phyloP scores from a whole-genome alignment of 164 flowering plant species.

The Vitis amurensis region DNA sequence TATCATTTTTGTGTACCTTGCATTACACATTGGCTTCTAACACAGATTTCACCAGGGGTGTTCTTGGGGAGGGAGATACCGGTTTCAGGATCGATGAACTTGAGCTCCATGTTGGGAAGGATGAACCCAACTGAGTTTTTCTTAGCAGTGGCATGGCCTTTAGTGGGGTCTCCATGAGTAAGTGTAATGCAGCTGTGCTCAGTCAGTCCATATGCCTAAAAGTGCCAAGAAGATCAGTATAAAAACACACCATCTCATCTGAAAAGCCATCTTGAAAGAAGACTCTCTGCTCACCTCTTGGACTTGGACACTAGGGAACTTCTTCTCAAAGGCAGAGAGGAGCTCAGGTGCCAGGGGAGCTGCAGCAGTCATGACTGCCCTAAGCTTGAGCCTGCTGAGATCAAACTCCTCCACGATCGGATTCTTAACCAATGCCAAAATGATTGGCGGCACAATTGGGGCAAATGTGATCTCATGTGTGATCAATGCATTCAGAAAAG shows the following conservation, averaged over 20 bases:
- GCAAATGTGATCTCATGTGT: slow-evolving; percentile 77
- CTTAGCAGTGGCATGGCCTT: slow-evolving; percentile 53
- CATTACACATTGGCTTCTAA: slow-evolving; percentile 96
- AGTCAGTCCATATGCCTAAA: slow-evolving; percentile 94
- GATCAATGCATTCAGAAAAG: slow-evolving; percentile 67
- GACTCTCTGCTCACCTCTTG: slow-evolving; percentile 62
- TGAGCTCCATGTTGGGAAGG: slow-evolving; percentile 87
- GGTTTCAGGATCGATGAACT: slow-evolving; percentile 84
- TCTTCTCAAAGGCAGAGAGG: slow-evolving; percentile 60
- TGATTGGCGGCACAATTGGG: slow-evolving; percentile 95
- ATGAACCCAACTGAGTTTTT: slow-evolving; percentile 87
- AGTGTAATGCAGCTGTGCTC: slow-evolving; percentile 98
- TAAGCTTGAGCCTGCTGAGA: slow-evolving; percentile 65
- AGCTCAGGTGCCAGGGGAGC: slow-evolving; percentile 97
- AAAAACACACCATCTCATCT: too few species aligned
- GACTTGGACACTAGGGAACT: slow-evolving; percentile 86
- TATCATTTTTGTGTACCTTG: slow-evolving; percentile 43
- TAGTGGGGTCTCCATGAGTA: slow-evolving; percentile 57
- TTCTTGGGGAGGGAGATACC: slow-evolving; percentile 73
- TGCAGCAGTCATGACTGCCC: slow-evolving; percentile 88
- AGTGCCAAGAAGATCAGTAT: too few species aligned
- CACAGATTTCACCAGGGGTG: slow-evolving; percentile 87
- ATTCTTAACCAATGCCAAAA: slow-evolving; percentile 71
- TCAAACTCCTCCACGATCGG: slow-evolving; percentile 87
- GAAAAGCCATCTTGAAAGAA: too few species aligned